Conservation (phyloP, 140 eudicot species). For the Anethum foeniculum region DNA sequence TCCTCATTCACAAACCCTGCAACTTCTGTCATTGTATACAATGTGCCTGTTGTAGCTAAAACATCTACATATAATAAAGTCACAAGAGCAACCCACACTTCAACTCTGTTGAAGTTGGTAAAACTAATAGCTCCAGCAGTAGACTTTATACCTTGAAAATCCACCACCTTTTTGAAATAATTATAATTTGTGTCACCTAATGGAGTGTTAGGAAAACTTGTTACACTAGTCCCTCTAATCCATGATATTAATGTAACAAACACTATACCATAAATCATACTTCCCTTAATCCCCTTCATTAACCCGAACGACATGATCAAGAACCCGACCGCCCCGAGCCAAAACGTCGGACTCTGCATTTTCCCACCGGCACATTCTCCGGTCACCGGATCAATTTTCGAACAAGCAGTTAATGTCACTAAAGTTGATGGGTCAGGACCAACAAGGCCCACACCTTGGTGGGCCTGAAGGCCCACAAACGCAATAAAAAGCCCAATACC, state of each 20-base stretch:
- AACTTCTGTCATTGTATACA: slow-evolving; percentile 80
- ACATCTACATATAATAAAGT: slow-evolving; percentile 74
- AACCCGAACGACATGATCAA: slow-evolving; percentile 56
- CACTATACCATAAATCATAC: slow-evolving; percentile 72
- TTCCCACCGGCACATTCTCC: slow-evolving; percentile 59
- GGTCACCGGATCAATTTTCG: slow-evolving; percentile 34
- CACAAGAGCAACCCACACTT: slow-evolving; percentile 74
- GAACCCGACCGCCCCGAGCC: slow-evolving; percentile 67
- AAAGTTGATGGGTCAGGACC: slow-evolving; percentile 69
- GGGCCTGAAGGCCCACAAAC: slow-evolving; percentile 67
- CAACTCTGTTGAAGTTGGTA: slow-evolving; percentile 43
- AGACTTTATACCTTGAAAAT: slow-evolving; percentile 62
- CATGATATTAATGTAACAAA: slow-evolving; percentile 69
- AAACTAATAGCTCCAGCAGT: slow-evolving; percentile 71
- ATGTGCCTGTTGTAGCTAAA: slow-evolving; percentile 76
- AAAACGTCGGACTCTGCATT: slow-evolving; percentile 74
- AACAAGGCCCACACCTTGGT: slow-evolving; percentile 77
- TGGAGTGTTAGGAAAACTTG: slow-evolving; percentile 62
- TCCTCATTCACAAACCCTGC: slow-evolving; percentile 48
- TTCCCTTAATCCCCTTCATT: slow-evolving; percentile 70
- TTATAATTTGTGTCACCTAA: slow-evolving; percentile 46
- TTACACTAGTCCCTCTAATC: slow-evolving; percentile 64
- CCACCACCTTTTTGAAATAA: slow-evolving; percentile 67
- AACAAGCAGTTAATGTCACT: slow-evolving; percentile 55
- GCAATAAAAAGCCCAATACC: slow-evolving; percentile 92